Conservation (phyloP, 1,139 yeast genomes). For the Zygoascus sp. region DNA sequence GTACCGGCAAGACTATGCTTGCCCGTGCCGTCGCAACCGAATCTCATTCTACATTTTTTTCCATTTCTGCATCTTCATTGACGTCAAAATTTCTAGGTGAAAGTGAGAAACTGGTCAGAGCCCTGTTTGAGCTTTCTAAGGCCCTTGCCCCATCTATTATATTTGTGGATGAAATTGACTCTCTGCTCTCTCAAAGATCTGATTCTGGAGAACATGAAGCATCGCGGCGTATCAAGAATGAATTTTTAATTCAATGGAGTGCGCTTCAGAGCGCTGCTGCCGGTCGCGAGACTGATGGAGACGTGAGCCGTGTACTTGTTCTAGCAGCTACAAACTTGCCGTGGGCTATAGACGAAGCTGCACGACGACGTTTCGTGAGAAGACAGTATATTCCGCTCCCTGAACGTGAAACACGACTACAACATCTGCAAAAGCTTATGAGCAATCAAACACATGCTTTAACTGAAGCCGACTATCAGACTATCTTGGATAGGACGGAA, state of each 20-base stretch:
- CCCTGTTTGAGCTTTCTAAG: slow-evolving; percentile 79
- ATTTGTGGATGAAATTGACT: slow-evolving; percentile 94
- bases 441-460: slow-evolving; percentile 69
- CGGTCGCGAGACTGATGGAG: slow-evolving; percentile 47
- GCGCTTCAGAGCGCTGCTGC: slow-evolving; percentile 92
- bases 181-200: slow-evolving; percentile 74
- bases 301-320: slow-evolving; percentile 74
- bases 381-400: slow-evolving; percentile 95
- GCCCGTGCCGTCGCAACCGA: slow-evolving; percentile 98
- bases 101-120: slow-evolving; percentile 87
- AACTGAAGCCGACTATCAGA: slow-evolving; percentile 56
- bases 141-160: slow-evolving; percentile 89
- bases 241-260: slow-evolving; percentile 93
- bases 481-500: slow-evolving; percentile 59
- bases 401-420: slow-evolving; percentile 72
- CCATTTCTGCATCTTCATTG: slow-evolving; percentile 86
- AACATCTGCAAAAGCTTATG: slow-evolving; percentile 67
- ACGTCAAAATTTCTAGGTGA: slow-evolving; percentile 89
- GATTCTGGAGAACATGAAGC: slow-evolving; percentile 90
- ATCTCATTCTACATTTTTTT: slow-evolving; percentile 88
- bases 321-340: slow-evolving; percentile 96
- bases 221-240: slow-evolving; percentile 86
- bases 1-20: slow-evolving; percentile 96
- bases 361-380: slow-evolving; percentile 87
- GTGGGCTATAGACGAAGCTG: slow-evolving; percentile 98